phyloP scores from a whole-genome alignment of 371 early-diverging fungal genomes.

The Catenaria anguillulae region DNA sequence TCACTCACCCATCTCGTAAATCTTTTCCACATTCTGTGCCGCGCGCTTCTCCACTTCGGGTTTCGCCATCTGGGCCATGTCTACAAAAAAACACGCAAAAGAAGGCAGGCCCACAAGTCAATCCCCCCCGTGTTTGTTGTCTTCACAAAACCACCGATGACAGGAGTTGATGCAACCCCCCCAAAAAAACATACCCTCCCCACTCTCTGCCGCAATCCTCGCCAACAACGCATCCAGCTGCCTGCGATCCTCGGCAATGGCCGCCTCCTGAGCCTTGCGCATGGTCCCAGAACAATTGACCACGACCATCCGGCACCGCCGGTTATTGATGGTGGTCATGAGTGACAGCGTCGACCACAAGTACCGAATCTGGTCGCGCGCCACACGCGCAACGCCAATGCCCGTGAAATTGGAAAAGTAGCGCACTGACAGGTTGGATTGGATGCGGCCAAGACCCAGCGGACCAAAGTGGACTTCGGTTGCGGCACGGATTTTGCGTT shows the following conservation, averaged over 20 bases:
- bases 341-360: conserved; percentile 42
- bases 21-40: not conserved
- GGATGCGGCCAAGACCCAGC: conserved; percentile 29
- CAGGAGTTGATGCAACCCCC: too few species aligned
- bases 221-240: not conserved
- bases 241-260: conserved; percentile 30
- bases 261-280: conserved; percentile 36
- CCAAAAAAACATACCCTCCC: too few species aligned
- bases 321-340: conserved; percentile 24
- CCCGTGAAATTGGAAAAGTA: conserved; percentile 42
- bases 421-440: conserved; percentile 34
- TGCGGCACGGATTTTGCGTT: conserved; percentile 22
- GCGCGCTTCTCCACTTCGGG: not conserved
- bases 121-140: too few species aligned
- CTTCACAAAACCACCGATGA: too few species aligned
- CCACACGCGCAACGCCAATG: conserved; percentile 43
- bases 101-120: too few species aligned
- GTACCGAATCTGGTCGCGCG: conserved; percentile 39
- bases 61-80: not conserved
- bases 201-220: too few species aligned
- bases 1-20: too few species aligned
- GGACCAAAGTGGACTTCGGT: conserved; percentile 45
- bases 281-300: conserved; percentile 47
- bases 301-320: conserved; percentile 30
- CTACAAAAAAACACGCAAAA: too few species aligned